phyloP scores from a whole-genome alignment of 1,284 basidiomycete species.

The Malassezia furfur region DNA sequence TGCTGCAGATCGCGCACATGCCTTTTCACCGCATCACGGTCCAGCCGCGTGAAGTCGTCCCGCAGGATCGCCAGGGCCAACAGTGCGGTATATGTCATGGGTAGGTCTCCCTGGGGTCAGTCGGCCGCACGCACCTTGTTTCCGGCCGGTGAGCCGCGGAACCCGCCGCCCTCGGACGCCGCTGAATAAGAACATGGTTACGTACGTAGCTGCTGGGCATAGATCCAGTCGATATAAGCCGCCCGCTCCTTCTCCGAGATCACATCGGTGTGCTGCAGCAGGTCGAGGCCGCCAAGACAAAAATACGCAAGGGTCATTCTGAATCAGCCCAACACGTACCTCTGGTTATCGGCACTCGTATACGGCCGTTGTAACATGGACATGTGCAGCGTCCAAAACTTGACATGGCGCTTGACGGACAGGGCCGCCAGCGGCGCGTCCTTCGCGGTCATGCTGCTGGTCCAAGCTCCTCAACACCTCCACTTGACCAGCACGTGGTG shows the following conservation, averaged over 20 bases:
- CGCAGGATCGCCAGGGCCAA: conserved; percentile 30
- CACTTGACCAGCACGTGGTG: background rate
- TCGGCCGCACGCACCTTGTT: background rate
- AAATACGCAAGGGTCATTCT: conserved; percentile 44
- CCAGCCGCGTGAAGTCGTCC: conserved; percentile 29
- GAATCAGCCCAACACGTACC: conserved; percentile 14
- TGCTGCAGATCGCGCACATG: conserved; percentile 26
- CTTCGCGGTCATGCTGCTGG: background rate
- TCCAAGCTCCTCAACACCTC: background rate
- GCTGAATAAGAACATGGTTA: background rate
- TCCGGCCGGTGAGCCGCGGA: conserved; percentile 19
- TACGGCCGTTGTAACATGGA: conserved; percentile 37
- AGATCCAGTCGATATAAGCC: conserved; percentile 61
- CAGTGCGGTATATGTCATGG: conserved; percentile 42
- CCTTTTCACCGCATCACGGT: conserved; percentile 17
- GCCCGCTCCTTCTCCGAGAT: conserved; percentile 15
- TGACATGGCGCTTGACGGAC: conserved; percentile 23
- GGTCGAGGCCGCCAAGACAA: conserved; percentile 34
- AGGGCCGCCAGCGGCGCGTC: background rate
- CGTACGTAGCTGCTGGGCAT: conserved; percentile 61
- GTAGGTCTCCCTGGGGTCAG: conserved; percentile 20
- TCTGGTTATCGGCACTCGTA: conserved; percentile 35
- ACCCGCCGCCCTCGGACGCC: conserved; percentile 23
- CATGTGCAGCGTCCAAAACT: conserved; percentile 36
- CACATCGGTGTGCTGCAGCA: conserved; percentile 21